Evolutionary conservation across 2,329 filamentous ascomycete genomes (phyloP).

Genomic region (Ophiostoma novo-ulmi): DNA sequence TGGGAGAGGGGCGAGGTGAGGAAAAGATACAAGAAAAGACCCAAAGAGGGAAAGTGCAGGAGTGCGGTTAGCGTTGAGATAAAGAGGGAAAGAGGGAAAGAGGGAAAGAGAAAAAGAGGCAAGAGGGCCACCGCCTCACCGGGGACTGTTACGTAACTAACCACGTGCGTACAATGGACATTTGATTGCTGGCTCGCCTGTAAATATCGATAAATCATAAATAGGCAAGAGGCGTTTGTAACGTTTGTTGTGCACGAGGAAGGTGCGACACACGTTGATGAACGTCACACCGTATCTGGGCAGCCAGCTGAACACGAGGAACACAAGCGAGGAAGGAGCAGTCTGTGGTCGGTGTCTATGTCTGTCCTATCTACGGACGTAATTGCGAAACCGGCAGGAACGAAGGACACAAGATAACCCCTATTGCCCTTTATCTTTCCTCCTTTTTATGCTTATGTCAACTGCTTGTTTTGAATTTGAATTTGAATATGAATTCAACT

Average conservation of each 20-base stretch:
- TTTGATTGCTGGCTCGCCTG: background rate
- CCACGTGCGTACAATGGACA: constrained; percentile 10
- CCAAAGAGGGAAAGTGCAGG: constrained; percentile 3
- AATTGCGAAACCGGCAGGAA: background rate
- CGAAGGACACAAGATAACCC: constrained; percentile 2
- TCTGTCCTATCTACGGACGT: background rate
- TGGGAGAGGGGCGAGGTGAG: background rate
- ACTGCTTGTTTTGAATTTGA: background rate
- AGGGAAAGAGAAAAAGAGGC: background rate
- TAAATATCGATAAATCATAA: background rate
- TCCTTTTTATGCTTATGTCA: background rate
- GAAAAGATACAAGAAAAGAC: background rate
- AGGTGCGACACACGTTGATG: background rate
- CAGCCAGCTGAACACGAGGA: background rate
- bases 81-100: background rate
- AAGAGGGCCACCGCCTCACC: constrained; percentile 14
- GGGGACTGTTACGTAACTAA: constrained; percentile 14
- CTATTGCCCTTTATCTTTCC: background rate
- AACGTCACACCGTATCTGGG: background rate
- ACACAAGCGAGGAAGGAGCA: constrained; percentile 4
- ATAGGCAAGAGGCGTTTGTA: background rate
- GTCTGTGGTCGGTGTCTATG: background rate
- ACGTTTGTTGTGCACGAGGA: background rate
- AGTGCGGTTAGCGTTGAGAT: background rate
- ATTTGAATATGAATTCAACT: background rate